Percentiles rank a stretch among this genome's conserved stretches.
Evolutionary conservation across 2,329 filamentous ascomycete genomes (phyloP).

Genomic region (Cercospora sp.): DNA sequence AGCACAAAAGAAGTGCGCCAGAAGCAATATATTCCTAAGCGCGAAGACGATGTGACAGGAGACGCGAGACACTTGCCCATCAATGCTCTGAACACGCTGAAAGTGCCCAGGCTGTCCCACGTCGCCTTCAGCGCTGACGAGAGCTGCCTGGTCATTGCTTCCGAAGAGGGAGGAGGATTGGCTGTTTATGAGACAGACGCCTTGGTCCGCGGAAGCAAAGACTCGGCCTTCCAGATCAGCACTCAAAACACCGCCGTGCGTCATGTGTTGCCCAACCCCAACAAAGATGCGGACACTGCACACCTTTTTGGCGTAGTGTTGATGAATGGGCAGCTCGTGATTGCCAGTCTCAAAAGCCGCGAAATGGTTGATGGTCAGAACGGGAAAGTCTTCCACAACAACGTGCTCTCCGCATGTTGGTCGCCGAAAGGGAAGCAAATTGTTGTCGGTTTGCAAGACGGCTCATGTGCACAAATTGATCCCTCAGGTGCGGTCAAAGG

Average conservation of each 20-base stretch:
- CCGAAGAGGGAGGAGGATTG: conserved; percentile 77
- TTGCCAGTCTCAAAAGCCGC: conserved; percentile 75
- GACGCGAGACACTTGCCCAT: conserved; percentile 36
- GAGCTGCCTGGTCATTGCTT: conserved; percentile 76
- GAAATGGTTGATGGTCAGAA: conserved; percentile 59
- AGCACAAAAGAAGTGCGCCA: conserved; percentile 76
- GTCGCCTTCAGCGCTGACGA: conserved; percentile 91
- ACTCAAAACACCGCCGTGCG: conserved; percentile 76
- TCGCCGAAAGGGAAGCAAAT: conserved; percentile 92
- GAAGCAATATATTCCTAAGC: conserved; percentile 57
- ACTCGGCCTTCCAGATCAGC: conserved; percentile 71
- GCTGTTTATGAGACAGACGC: conserved; percentile 76
- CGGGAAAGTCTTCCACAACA: conserved; percentile 66
- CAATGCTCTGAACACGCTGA: conserved; percentile 63
- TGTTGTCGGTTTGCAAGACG: conserved; percentile 79
- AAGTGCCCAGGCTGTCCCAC: conserved; percentile 79
- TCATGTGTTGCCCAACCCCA: conserved; percentile 77
- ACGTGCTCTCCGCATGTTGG: conserved; percentile 85
- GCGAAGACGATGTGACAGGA: conserved; percentile 47
- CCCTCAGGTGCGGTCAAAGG: conserved; percentile 76
- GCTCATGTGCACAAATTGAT: conserved; percentile 78
- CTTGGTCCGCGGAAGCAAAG: conserved; percentile 65
- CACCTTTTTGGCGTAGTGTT: conserved; percentile 78
- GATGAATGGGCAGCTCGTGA: conserved; percentile 73
- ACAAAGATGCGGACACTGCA: conserved; percentile 60